These are phyloP conservation scores for Gracilaria caudata DNA, from an alignment of 23 red algal genomes.

Conservation along the genomic window DNA sequence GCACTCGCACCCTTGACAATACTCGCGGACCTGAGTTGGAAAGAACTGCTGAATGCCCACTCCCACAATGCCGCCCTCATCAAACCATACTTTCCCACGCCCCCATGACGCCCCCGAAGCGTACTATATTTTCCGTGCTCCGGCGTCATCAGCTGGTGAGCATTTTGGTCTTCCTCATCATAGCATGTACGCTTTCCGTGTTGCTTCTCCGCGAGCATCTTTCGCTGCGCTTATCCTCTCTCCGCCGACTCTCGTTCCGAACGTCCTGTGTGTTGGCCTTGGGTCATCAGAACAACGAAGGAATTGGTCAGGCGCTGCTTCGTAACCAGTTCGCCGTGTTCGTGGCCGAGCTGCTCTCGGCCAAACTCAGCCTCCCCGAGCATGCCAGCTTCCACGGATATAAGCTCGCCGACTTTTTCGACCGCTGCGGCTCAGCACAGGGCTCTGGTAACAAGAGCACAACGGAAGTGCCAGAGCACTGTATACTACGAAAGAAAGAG, in stretches of 20 bases:
- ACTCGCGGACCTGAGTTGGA: too few species aligned
- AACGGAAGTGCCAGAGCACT: not conserved
- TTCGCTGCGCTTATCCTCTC: not conserved
- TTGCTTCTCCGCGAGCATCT: not conserved
- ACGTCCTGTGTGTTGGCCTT: not conserved
- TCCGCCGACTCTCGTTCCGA: not conserved
- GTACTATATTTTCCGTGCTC: too few species aligned
- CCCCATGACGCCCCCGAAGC: too few species aligned
- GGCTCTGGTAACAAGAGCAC: not conserved
- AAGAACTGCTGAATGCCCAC: too few species aligned
- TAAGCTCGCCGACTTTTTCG: slow-evolving; percentile 15
- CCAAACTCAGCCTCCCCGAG: slow-evolving; percentile 9
- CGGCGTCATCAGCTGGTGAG: not conserved
- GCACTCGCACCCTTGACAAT: too few species aligned
- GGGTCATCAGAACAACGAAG: slow-evolving; percentile 27
- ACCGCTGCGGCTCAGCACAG: not conserved
- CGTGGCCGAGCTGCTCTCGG: not conserved
- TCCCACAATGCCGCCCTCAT: too few species aligned
- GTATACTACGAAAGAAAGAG: not conserved
- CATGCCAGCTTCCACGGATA: not conserved
- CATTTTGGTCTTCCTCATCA: not conserved
- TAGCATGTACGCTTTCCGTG: not conserved
- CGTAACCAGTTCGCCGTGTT: slow-evolving; percentile 24
- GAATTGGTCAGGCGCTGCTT: not conserved
- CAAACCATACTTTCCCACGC: too few species aligned